These are phyloP conservation scores for Penicillium subrubescens DNA, from an alignment of 495 filamentous ascomycete genomes.

Conservation along the genomic window DNA sequence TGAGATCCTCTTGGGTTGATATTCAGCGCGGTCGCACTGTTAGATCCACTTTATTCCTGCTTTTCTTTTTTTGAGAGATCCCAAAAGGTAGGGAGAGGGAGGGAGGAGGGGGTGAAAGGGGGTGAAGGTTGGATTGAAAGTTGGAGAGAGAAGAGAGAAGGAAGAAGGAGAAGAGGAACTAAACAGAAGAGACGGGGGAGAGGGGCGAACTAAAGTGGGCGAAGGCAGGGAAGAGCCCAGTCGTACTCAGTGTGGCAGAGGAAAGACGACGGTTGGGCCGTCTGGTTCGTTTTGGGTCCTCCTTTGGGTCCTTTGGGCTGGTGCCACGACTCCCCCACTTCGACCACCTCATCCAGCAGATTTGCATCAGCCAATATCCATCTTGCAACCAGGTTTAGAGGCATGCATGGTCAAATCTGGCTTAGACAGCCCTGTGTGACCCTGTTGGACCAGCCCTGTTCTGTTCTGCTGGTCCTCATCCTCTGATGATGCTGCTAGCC, in stretches of 20 bases:
- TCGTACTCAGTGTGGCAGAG: not conserved
- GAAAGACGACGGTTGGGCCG: conserved; percentile 39
- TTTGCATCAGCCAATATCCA: not conserved
- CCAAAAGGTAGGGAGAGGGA: conserved; percentile 10
- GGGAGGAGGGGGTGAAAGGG: conserved; percentile 9
- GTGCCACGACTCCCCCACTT: conserved; percentile 48
- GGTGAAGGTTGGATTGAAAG: conserved; percentile 2
- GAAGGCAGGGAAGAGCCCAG: too few species aligned
- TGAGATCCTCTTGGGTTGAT: conserved; percentile 15
- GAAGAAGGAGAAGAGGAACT: conserved; percentile 17
- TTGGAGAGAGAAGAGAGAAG: conserved; percentile 16
- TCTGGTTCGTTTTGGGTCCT: conserved; percentile 5
- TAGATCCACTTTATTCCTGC: not conserved
- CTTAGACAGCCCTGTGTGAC: conserved; percentile 32
- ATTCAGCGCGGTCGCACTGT: conserved; percentile 26
- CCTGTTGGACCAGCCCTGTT: conserved; percentile 3
- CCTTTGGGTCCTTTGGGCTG: conserved; percentile 34
- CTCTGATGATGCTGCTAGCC: conserved; percentile 16
- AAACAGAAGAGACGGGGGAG: conserved; percentile 12
- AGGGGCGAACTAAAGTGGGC: conserved; percentile 31
- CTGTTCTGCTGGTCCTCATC: not conserved
- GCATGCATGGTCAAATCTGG: conserved; percentile 44
- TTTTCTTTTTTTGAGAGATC: not conserved
- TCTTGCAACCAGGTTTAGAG: conserved; percentile 13
- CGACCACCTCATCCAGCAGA: conserved; percentile 6